Conservation (phyloP, 2,329 filamentous ascomycete species). For the Blastomyces emzantsi region DNA sequence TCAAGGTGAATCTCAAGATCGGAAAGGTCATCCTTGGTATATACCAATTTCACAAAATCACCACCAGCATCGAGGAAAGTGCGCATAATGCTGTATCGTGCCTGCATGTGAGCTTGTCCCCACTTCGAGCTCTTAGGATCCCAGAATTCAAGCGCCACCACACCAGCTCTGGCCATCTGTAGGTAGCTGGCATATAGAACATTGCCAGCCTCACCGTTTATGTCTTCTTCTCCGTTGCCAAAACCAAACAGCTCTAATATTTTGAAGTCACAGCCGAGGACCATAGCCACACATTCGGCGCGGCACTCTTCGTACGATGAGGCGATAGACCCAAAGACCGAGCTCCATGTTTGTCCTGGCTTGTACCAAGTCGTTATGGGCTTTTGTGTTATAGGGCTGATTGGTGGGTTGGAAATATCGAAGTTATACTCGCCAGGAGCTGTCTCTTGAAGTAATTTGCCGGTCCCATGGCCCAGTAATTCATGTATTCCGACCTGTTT, state of each 20-base stretch:
- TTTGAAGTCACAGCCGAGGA: constrained; percentile 75
- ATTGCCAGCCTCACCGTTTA: constrained; percentile 69
- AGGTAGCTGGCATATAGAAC: constrained; percentile 84
- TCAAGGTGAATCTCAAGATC: constrained; percentile 78
- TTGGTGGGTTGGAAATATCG: constrained; percentile 67
- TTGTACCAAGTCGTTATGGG: constrained; percentile 84
- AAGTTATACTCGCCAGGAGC: constrained; percentile 79
- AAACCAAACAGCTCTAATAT: constrained; percentile 89
- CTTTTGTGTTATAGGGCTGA: constrained; percentile 69
- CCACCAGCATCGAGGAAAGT: constrained; percentile 74
- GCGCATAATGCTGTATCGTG: constrained; percentile 73
- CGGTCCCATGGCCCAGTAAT: constrained; percentile 79
- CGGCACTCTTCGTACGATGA: constrained; percentile 91
- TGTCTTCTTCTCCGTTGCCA: constrained; percentile 64
- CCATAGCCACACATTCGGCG: constrained; percentile 90
- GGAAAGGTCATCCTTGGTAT: constrained; percentile 63
- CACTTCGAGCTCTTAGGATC: constrained; percentile 84
- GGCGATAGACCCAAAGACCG: constrained; percentile 79
- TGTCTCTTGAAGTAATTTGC: constrained; percentile 88
- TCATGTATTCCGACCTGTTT: constrained; percentile 73
- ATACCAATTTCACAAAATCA: constrained; percentile 74
- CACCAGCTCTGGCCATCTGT: constrained; percentile 86
- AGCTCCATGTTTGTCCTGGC: constrained; percentile 89
- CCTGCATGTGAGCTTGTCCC: constrained; percentile 89
- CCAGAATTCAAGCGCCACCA: constrained; percentile 87